These are phyloP conservation scores for Colletotrichum lupini DNA, from an alignment of 2,329 filamentous ascomycete genomes.

Conservation along the genomic window DNA sequence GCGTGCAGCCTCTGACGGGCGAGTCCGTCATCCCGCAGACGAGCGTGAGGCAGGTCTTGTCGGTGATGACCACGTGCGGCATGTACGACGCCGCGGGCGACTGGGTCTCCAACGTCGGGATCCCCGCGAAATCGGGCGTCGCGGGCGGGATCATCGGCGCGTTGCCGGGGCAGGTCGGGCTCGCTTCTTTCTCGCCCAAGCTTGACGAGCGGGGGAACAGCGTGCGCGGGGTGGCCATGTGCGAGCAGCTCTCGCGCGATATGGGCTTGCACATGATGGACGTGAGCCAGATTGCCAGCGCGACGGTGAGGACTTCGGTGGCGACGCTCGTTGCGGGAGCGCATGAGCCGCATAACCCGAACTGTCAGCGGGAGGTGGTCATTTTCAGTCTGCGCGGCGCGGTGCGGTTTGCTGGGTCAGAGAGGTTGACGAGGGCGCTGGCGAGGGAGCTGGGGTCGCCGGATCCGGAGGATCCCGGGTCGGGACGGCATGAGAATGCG, in stretches of 20 bases:
- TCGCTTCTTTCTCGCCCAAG: slow-evolving; percentile 66
- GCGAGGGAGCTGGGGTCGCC: slow-evolving; percentile 42
- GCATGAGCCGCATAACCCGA: slow-evolving; percentile 40
- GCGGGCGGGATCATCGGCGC: slow-evolving; percentile 47
- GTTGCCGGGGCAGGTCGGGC: slow-evolving; percentile 56
- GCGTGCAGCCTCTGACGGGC: slow-evolving; percentile 46
- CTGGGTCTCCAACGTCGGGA: slow-evolving; percentile 70
- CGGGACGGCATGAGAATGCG: slow-evolving; percentile 39
- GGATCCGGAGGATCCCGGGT: slow-evolving; percentile 39
- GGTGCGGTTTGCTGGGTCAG: slow-evolving; percentile 47
- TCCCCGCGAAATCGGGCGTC: slow-evolving; percentile 61
- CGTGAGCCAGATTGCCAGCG: slow-evolving; percentile 24
- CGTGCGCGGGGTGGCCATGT: slow-evolving; percentile 55
- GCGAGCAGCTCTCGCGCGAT: slow-evolving; percentile 51
- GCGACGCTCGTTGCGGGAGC: slow-evolving; percentile 44
- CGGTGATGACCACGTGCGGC: slow-evolving; percentile 54
- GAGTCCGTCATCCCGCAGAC: slow-evolving; percentile 48
- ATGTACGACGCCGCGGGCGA: slow-evolving; percentile 68
- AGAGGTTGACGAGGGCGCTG: slow-evolving; percentile 45
- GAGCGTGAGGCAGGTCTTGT: slow-evolving; percentile 52
- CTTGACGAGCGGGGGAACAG: slow-evolving; percentile 60
- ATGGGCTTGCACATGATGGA: slow-evolving; percentile 43
- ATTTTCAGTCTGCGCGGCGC: slow-evolving; percentile 47
- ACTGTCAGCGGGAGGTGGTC: slow-evolving; percentile 43
- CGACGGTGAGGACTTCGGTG: slow-evolving; percentile 39